Conservation (phyloP, 1,139 yeast species). For the Saccharomyces uvarum region DNA sequence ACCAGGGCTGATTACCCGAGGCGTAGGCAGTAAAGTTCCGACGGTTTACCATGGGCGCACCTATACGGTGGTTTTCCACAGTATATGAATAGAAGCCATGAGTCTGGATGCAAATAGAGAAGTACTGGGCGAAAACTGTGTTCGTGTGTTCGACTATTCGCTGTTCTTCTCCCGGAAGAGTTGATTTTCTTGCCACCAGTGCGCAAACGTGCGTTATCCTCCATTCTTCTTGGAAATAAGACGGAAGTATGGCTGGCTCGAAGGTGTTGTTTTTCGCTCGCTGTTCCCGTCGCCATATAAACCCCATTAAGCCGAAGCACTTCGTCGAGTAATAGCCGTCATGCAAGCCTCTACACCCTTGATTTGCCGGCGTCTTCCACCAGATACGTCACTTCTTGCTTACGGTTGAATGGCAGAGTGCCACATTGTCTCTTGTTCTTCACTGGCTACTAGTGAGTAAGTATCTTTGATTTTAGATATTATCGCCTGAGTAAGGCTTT, state of each 20-base stretch:
- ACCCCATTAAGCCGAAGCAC: not conserved
- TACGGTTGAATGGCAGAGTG: too few species aligned
- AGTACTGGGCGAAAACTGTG: not conserved
- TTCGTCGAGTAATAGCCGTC: not conserved
- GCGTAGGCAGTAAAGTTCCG: not conserved
- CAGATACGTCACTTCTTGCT: too few species aligned
- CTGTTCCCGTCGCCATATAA: not conserved
- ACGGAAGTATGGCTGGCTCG: not conserved
- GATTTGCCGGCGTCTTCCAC: not conserved
- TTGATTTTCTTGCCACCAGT: too few species aligned
- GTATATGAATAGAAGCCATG: not conserved
- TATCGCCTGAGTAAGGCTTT: too few species aligned
- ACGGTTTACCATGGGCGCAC: not conserved
- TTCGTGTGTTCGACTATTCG: too few species aligned
- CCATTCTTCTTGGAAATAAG: not conserved
- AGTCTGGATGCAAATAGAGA: not conserved
- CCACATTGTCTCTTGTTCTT: too few species aligned
- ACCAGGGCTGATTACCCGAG: not conserved
- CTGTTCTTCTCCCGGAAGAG: too few species aligned
- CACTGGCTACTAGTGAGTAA: too few species aligned
- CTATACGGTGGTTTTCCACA: not conserved
- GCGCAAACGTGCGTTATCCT: not conserved
- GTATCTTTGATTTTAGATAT: too few species aligned
- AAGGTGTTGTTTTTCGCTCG: not conserved
- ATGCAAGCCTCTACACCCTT: not conserved